Base-by-base conservation (phyloP, 768 basidiomycete species). In the Suillus ampliporus region DNA sequence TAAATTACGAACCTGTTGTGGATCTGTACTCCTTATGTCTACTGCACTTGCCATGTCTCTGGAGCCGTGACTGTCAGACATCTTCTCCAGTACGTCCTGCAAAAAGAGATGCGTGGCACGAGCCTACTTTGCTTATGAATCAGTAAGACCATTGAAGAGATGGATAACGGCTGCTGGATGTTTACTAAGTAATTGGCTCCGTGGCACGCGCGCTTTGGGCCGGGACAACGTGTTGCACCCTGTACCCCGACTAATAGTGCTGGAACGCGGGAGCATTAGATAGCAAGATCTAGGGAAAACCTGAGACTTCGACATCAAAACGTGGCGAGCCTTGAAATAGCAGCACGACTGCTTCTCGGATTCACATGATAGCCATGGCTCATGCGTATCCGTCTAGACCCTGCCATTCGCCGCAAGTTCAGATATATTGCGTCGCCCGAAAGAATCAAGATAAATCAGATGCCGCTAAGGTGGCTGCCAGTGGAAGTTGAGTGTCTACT, bases 51-150 rank as follows among this genome's bases (percentile, higher is more conserved):
- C 31, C 35, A 48, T 43, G 62, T 64, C 44, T 60, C 62, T 57
- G 63, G 62, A 50, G 69, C 64, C 56, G 71, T 63, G 7, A 10
- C 19, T 14, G 38, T 69, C 5, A 75, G 54, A 51, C 38, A 40
- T 17, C 34, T 28, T 48, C 23, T 41, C 57, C 52, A 23, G 57
- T 35, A 23, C 34, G 21, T 37, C 21, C 21, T 37, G 41, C 53
- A n/a, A 23, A 38, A 38, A 54, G 53, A 54, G 15, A 26, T 6
- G 8, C 5, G 23, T n/a, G n/a, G n/a, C 21, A 38, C 23, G 17
- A 38, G 15, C 15, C 2, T 54, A 54, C 35, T 23, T 54, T n/a
- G 7, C 34, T 17, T 23, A 10, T 35, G 21, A 38, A 11, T 15
- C 4, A 21, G 35, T 38, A n/a, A 51, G 21, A 21, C 21, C 23